Percentiles rank a stretch among this genome's conserved stretches.
phyloP scores from a whole-genome alignment of 192 early-diverging fungal species.

The Linnemannia exigua region DNA sequence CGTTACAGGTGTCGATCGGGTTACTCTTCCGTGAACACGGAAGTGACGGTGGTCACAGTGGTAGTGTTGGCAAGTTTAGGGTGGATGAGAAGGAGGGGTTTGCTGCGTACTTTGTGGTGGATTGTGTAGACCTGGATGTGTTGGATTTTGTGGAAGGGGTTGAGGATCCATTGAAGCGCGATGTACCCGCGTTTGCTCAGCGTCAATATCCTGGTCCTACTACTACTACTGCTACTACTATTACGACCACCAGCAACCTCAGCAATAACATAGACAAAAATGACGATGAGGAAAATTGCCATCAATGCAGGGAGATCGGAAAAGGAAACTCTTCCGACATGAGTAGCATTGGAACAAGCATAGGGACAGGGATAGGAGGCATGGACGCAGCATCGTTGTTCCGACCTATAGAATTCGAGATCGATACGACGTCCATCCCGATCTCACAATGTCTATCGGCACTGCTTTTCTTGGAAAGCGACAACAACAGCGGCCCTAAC shows the following conservation, averaged over 20 bases:
- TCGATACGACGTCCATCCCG: constrained; percentile 14
- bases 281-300: not conserved
- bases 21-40: constrained; percentile 8
- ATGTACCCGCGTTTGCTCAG: not conserved
- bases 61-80: not conserved
- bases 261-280: not conserved
- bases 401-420: constrained; percentile 12
- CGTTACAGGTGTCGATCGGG: constrained; percentile 13
- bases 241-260: not conserved
- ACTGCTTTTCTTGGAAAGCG: not conserved
- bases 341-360: not conserved
- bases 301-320: not conserved
- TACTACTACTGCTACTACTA: too few species aligned
- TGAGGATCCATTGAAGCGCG: not conserved
- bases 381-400: not conserved
- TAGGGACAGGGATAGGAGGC: not conserved
- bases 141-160: constrained; percentile 36
- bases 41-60: not conserved
- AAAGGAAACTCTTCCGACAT: not conserved
- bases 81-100: not conserved
- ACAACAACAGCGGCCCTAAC: not conserved
- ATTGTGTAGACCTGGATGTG: constrained; percentile 25
- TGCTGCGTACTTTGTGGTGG: constrained; percentile 22
- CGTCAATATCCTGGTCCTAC: not conserved
- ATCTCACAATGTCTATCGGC: constrained; percentile 26